A percentile compares a stretch with the other conserved stretches of the same genome.
phyloP scores from a whole-genome alignment of 805 yeast genomes.

The Saturnispora gosingensis region DNA sequence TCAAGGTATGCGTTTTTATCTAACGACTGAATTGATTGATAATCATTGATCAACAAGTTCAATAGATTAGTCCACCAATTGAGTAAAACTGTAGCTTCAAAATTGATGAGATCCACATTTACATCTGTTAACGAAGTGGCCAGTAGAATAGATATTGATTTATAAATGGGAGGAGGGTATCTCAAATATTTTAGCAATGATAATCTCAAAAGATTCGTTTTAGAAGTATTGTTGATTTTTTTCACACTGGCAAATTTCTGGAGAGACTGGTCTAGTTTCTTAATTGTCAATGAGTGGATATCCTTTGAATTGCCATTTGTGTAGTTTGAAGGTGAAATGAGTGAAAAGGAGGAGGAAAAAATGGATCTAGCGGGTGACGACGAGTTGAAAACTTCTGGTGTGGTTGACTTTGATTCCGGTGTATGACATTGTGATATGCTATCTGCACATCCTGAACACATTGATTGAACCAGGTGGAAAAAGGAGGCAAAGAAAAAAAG shows the following conservation, averaged over 20 bases:
- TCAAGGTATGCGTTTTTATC: constrained; percentile 48
- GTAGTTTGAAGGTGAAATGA: constrained; percentile 6
- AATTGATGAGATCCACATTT: constrained; percentile 5
- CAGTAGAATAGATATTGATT: constrained; percentile 5
- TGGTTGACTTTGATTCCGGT: not conserved
- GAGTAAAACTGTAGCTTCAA: constrained; percentile 19
- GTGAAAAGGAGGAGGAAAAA: constrained; percentile 10
- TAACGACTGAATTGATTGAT: constrained; percentile 31
- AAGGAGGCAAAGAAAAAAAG: not conserved
- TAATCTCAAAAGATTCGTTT: constrained; percentile 40
- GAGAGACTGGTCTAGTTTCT: constrained; percentile 35
- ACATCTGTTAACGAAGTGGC: constrained; percentile 6
- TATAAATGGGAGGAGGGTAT: constrained; percentile 7
- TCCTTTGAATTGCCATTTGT: constrained; percentile 12
- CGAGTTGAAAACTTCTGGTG: not conserved
- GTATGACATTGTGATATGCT: not conserved
- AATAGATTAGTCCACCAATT: constrained; percentile 51
- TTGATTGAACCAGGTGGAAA: not conserved
- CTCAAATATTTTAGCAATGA: constrained; percentile 38
- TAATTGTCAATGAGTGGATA: constrained; percentile 14
- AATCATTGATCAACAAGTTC: constrained; percentile 20
- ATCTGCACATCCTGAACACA: not conserved
- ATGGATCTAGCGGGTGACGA: not conserved
- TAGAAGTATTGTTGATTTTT: constrained; percentile 28
- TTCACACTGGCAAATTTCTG: constrained; percentile 33